These are phyloP conservation scores for Boletus barrowsii DNA, from an alignment of 768 basidiomycete genomes.

Conservation along the genomic window DNA sequence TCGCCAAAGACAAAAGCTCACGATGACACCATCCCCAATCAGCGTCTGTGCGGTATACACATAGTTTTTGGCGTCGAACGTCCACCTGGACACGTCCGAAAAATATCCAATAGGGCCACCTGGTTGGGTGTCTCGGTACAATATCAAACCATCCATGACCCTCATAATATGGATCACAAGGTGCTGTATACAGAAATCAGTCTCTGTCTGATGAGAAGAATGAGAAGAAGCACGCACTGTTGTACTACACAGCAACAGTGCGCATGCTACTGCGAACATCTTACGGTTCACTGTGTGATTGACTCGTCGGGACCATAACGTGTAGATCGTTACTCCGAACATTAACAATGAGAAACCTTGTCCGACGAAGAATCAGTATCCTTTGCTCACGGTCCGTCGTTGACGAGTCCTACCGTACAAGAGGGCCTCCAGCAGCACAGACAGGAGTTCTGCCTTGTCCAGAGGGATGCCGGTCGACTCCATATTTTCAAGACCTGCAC, in stretches of 20 bases:
- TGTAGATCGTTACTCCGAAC: background rate
- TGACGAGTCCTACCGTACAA: background rate
- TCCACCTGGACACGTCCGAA: conserved; percentile 6
- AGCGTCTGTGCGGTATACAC: conserved; percentile 19
- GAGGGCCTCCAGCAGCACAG: background rate
- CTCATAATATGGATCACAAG: background rate
- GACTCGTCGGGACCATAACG: background rate
- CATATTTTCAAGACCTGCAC: background rate
- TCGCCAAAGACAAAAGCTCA: background rate
- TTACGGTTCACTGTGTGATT: background rate
- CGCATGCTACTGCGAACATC: background rate
- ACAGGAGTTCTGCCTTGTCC: conserved; percentile 1
- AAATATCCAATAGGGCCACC: background rate
- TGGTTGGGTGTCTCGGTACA: background rate
- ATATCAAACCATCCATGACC: background rate
- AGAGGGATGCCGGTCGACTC: background rate
- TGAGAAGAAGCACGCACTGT: background rate
- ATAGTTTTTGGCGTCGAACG: conserved; percentile 25
- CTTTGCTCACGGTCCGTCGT: background rate
- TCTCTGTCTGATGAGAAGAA: background rate
- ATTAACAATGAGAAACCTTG: conserved; percentile 2
- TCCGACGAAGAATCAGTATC: background rate
- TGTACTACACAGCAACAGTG: background rate
- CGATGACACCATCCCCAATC: conserved; percentile 23
- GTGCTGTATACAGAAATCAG: background rate